A percentile compares a stretch with the other conserved stretches of the same genome.
Conservation (phyloP, 2,329 filamentous ascomycete species). For the Fusarium tricinctum region DNA sequence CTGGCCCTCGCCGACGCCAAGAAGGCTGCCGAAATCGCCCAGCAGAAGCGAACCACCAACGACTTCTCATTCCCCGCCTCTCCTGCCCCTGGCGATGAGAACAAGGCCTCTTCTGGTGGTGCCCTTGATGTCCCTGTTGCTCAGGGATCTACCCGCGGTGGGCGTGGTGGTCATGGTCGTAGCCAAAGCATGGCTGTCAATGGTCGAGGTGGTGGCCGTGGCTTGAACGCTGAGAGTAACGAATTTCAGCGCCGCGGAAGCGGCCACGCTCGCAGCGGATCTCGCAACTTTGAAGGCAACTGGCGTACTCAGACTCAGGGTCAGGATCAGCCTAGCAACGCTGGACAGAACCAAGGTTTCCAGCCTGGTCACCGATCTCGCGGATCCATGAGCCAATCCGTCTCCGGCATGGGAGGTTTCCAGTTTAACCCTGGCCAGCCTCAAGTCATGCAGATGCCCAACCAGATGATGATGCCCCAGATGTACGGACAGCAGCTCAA, state of each 20-base stretch:
- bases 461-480: slow-evolving; percentile 87
- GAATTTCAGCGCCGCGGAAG: slow-evolving; percentile 85
- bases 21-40: slow-evolving; percentile 95
- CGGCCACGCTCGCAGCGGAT: slow-evolving; percentile 84
- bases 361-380: slow-evolving; percentile 92
- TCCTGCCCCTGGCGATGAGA: slow-evolving; percentile 68
- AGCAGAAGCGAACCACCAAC: slow-evolving; percentile 94
- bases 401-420: slow-evolving; percentile 86
- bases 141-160: slow-evolving; percentile 64
- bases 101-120: slow-evolving; percentile 52
- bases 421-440: slow-evolving; percentile 86
- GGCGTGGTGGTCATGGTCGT: slow-evolving; percentile 75
- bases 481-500: slow-evolving; percentile 92
- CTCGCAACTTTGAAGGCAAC: slow-evolving; percentile 97
- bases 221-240: slow-evolving; percentile 63
- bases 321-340: slow-evolving; percentile 68
- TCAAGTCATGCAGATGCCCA: slow-evolving; percentile 87
- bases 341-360: slow-evolving; percentile 77
- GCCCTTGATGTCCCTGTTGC: slow-evolving; percentile 55
- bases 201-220: slow-evolving; percentile 77
- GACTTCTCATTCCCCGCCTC: slow-evolving; percentile 92
- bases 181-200: slow-evolving; percentile 93
- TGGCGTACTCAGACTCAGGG: slow-evolving; percentile 85
- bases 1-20: slow-evolving; percentile 95
- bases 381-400: slow-evolving; percentile 86